These are phyloP conservation scores for Lactarius evosmus DNA, from an alignment of 768 basidiomycete genomes.

Conservation along the genomic window DNA sequence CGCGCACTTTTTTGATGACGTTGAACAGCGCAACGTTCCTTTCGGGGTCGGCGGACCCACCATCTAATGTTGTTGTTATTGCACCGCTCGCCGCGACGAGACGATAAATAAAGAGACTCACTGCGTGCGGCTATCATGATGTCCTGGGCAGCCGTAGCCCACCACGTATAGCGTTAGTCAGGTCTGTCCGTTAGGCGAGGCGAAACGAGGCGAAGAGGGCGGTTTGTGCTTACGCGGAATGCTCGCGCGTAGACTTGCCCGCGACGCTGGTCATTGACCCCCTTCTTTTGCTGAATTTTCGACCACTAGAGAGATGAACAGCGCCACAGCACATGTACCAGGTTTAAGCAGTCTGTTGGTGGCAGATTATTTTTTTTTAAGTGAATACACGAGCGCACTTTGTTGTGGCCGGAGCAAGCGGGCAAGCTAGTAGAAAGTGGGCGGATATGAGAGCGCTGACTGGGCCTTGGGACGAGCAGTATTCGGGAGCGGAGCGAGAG, in stretches of 20 bases:
- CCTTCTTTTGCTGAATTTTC: slow-evolving; percentile 29
- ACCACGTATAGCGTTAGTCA: background rate
- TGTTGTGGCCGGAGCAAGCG: slow-evolving; percentile 25
- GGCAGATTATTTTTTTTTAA: too few relatives aligned
- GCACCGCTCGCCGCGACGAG: background rate
- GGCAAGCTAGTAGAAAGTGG: slow-evolving; percentile 9
- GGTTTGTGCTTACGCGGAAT: slow-evolving; percentile 19
- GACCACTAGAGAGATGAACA: slow-evolving; percentile 24
- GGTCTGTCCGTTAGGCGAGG: background rate
- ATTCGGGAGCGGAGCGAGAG: background rate
- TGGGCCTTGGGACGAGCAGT: background rate
- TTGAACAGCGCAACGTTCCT: slow-evolving; percentile 25
- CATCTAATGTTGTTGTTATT: slow-evolving; percentile 14
- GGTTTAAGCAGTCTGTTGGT: background rate
- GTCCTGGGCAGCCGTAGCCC: slow-evolving; percentile 15
- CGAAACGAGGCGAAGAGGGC: background rate
- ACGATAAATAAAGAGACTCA: slow-evolving; percentile 13
- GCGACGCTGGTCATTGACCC: slow-evolving; percentile 21
- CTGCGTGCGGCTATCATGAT: slow-evolving; percentile 27
- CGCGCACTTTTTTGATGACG: slow-evolving; percentile 21
- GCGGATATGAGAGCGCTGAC: background rate
- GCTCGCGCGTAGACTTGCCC: slow-evolving; percentile 21
- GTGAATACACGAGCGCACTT: slow-evolving; percentile 19
- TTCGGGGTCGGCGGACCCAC: slow-evolving; percentile 22
- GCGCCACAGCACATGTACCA: background rate